phyloP scores from a whole-genome alignment of 2,329 filamentous ascomycete species.

The Penicillium sp. region DNA sequence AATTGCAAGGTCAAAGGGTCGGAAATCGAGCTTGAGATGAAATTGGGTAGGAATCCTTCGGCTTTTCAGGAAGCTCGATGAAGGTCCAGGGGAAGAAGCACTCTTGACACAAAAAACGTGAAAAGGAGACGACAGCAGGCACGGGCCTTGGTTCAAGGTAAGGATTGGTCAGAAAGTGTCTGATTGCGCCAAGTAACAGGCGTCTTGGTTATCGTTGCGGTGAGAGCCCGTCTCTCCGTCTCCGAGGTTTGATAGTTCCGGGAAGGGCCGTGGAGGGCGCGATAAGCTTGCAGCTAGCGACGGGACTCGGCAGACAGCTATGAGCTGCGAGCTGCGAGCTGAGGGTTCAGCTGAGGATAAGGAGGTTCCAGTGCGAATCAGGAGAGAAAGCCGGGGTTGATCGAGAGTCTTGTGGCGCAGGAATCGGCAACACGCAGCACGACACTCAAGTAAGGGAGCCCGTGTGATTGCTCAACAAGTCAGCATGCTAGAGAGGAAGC shows the following conservation, averaged over 20 bases:
- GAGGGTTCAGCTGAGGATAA: background rate
- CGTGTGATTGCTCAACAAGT: slow-evolving; percentile 19
- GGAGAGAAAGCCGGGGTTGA: slow-evolving; percentile 2
- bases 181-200: slow-evolving; percentile 3
- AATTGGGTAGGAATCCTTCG: slow-evolving; percentile 11
- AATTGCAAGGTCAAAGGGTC: slow-evolving; percentile 17
- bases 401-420: slow-evolving; percentile 1
- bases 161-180: slow-evolving; percentile 13
- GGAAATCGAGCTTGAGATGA: slow-evolving; percentile 15
- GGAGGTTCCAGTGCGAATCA: slow-evolving; percentile 16
- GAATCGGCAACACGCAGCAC: slow-evolving; percentile 16
- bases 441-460: slow-evolving; percentile 9
- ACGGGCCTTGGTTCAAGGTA: slow-evolving; percentile 9
- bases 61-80: slow-evolving; percentile 14
- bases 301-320: slow-evolving; percentile 2
- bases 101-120: slow-evolving; percentile 12
- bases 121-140: slow-evolving; percentile 8
- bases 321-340: background rate
- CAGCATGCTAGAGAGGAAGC: slow-evolving; percentile 19
- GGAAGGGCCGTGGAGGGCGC: slow-evolving; percentile 8
- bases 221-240: slow-evolving; percentile 10
- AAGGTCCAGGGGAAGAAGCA: slow-evolving; percentile 11
- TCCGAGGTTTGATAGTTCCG: slow-evolving; percentile 9
- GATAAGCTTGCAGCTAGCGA: slow-evolving; percentile 20
- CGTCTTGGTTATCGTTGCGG: slow-evolving; percentile 22